phyloP scores from a whole-genome alignment of 2,329 filamentous ascomycete species.

The Diatrype stigma region DNA sequence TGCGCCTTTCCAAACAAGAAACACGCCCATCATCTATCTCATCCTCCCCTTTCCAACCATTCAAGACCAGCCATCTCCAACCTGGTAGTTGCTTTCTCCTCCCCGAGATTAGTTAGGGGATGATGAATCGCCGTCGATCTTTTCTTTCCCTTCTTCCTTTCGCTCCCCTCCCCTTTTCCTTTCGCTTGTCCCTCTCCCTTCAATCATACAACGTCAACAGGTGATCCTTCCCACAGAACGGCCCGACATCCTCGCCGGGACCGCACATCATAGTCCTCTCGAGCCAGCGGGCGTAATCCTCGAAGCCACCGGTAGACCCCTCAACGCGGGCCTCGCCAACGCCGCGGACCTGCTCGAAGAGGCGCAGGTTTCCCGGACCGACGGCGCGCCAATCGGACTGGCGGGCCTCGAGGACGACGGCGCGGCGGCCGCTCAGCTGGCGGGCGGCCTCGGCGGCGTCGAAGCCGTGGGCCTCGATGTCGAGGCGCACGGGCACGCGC shows the following conservation, averaged over 20 bases:
- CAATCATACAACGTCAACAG: not conserved
- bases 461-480: slow-evolving; percentile 31
- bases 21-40: no score
- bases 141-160: no score
- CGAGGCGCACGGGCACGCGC: slow-evolving; percentile 37
- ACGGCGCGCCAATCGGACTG: slow-evolving; percentile 35
- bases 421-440: slow-evolving; percentile 34
- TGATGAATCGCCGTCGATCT: no score
- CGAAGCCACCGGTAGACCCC: slow-evolving; percentile 37
- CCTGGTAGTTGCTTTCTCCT: no score
- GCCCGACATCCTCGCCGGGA: slow-evolving; percentile 6
- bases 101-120: no score
- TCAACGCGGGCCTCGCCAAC: slow-evolving; percentile 31
- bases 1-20: no score
- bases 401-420: slow-evolving; percentile 36
- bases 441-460: slow-evolving; percentile 23
- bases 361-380: slow-evolving; percentile 30
- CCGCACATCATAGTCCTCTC: slow-evolving; percentile 30
- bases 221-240: slow-evolving; percentile 10
- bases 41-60: no score
- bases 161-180: no score
- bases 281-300: slow-evolving; percentile 40
- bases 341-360: slow-evolving; percentile 40
- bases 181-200: not conserved
- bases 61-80: no score